Percentiles rank a stretch among this genome's conserved stretches.
Evolutionary conservation across 345 rosid species (phyloP).

Genomic region (Acer saccharum): DNA sequence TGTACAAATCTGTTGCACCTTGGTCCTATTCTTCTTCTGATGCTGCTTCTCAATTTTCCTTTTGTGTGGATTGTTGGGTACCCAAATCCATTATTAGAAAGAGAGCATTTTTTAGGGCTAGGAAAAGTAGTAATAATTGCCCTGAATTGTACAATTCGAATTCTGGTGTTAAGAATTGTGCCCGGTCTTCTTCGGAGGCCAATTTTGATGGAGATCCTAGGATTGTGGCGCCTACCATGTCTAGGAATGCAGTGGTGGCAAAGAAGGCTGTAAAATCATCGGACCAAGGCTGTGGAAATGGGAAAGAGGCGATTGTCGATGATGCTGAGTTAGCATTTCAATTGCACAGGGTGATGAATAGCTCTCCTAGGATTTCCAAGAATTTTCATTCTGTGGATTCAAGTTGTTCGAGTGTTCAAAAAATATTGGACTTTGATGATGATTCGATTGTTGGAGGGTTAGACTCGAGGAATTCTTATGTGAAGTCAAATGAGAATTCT

Average conservation of each 20-base stretch:
- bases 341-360: slow-evolving; percentile 39
- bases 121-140: slow-evolving; percentile 8
- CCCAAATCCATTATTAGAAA: slow-evolving; percentile 37
- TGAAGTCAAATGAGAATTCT: slow-evolving; percentile 9
- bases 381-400: slow-evolving; percentile 22
- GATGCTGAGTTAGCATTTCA: slow-evolving; percentile 37
- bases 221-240: no score
- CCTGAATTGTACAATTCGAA: not conserved
- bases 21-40: slow-evolving; percentile 41
- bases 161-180: slow-evolving; percentile 21
- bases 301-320: slow-evolving; percentile 12
- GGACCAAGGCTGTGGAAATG: not conserved
- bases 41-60: slow-evolving; percentile 28
- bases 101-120: slow-evolving; percentile 15
- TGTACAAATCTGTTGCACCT: slow-evolving; percentile 30
- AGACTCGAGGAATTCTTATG: slow-evolving; percentile 1
- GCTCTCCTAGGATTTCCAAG: slow-evolving; percentile 34
- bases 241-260: slow-evolving; percentile 26
- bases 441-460: not conserved
- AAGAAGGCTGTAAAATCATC: slow-evolving; percentile 8
- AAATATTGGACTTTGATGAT: not conserved
- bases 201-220: slow-evolving; percentile 12
- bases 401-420: slow-evolving; percentile 1
- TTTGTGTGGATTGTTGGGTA: slow-evolving; percentile 70
- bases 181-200: slow-evolving; percentile 19